Conservation (phyloP, 106 monocot species). For the Triglochin maritima region DNA sequence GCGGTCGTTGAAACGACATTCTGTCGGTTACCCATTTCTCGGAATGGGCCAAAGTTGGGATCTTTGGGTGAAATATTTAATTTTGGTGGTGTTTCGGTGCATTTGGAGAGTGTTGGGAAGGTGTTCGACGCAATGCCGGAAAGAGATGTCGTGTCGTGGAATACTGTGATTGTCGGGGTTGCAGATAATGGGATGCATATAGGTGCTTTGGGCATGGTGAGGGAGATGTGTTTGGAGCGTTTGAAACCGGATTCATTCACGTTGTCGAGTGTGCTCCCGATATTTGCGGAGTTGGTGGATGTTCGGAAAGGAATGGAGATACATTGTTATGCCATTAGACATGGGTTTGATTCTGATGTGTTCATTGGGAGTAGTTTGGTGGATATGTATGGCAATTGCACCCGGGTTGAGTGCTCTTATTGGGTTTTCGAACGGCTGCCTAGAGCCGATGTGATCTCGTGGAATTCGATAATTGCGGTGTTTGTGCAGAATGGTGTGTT, state of each 20-base stretch:
- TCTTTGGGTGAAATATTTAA: not conserved
- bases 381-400: slow-evolving; percentile 86
- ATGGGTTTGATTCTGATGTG: slow-evolving; percentile 37
- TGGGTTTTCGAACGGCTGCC: slow-evolving; percentile 35
- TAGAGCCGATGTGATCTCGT: slow-evolving; percentile 38
- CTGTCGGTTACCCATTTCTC: not conserved
- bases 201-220: slow-evolving; percentile 55
- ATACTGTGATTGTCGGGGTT: slow-evolving; percentile 49
- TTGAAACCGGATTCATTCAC: slow-evolving; percentile 69
- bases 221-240: slow-evolving; percentile 33
- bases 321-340: slow-evolving; percentile 46
- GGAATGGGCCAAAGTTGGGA: not conserved
- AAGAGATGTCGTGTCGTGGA: slow-evolving; percentile 72
- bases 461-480: slow-evolving; percentile 78
- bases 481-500: slow-evolving; percentile 73
- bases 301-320: slow-evolving; percentile 52
- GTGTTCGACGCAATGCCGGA: slow-evolving; percentile 58
- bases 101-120: slow-evolving; percentile 21
- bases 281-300: slow-evolving; percentile 57
- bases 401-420: slow-evolving; percentile 30
- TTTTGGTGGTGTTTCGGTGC: not conserved
- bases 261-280: slow-evolving; percentile 57
- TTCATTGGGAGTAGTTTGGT: slow-evolving; percentile 74
- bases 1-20: not conserved
- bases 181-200: slow-evolving; percentile 38